Conservation (phyloP, 495 filamentous ascomycete species). For the Trichoderma reesei region DNA sequence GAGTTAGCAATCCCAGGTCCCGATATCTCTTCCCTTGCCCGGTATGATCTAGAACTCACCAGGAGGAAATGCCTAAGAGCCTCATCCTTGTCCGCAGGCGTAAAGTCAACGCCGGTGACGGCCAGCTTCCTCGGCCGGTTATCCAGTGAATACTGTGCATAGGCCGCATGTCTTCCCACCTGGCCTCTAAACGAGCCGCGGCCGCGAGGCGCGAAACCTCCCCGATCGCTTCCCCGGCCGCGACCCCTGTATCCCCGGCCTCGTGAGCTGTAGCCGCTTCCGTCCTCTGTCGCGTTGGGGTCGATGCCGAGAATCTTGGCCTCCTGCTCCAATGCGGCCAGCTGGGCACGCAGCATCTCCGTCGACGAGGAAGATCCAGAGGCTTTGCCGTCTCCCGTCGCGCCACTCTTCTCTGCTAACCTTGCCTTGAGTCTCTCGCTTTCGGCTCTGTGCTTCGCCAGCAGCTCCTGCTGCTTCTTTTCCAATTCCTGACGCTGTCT, state of each 20-base stretch:
- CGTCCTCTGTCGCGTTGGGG: constrained; percentile 35
- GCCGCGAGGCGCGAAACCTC: constrained; percentile 34
- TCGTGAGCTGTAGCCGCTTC: constrained; percentile 25
- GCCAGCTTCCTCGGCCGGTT: constrained; percentile 73
- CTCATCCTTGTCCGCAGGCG: constrained; percentile 63
- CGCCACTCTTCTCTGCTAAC: constrained; percentile 43
- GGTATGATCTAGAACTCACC: no score
- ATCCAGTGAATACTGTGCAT: constrained; percentile 71
- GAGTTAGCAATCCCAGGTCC: constrained; percentile 19
- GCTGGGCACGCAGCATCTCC: constrained; percentile 60
- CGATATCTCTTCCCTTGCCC: no score
- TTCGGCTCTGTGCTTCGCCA: constrained; percentile 67
- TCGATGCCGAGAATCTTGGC: constrained; percentile 73
- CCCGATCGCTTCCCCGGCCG: constrained; percentile 36
- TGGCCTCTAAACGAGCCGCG: constrained; percentile 50
- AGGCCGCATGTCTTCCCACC: constrained; percentile 43
- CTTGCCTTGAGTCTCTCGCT: constrained; percentile 53
- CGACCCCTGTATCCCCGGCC: constrained; percentile 19
- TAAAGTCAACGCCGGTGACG: constrained; percentile 60
- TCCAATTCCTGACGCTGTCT: constrained; percentile 62
- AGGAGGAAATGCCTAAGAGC: constrained; percentile 75
- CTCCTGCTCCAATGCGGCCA: constrained; percentile 77
- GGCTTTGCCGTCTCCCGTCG: constrained; percentile 23
- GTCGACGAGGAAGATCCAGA: constrained; percentile 27
- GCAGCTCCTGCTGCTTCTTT: constrained; percentile 62